Conservation (phyloP, 495 filamentous ascomycete genomes). For the Hypoxylon cercidicola region DNA sequence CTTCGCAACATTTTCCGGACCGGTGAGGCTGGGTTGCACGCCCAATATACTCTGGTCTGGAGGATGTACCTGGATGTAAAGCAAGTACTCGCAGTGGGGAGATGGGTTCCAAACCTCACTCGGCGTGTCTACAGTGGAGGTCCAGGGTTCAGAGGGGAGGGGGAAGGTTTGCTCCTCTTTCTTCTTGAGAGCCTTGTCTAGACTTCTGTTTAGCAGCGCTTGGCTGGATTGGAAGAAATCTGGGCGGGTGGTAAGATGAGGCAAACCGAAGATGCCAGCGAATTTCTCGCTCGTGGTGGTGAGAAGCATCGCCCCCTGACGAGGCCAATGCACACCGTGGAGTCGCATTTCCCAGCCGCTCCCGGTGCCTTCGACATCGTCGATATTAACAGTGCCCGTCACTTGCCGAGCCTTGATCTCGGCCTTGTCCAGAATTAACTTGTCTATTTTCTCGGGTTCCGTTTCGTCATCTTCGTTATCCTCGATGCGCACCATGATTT, state of each 20-base stretch:
- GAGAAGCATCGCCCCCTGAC: constrained; percentile 77
- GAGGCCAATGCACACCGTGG: constrained; percentile 84
- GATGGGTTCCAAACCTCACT: constrained; percentile 66
- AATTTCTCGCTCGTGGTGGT: constrained; percentile 94
- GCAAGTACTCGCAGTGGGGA: constrained; percentile 87
- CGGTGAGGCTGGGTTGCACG: constrained; percentile 39
- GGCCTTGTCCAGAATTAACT: constrained; percentile 32
- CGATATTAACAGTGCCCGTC: constrained; percentile 71
- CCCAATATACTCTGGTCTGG: constrained; percentile 56
- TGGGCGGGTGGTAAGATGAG: constrained; percentile 77
- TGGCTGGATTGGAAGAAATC: constrained; percentile 75
- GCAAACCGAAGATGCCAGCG: constrained; percentile 85
- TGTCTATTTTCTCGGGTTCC: constrained; percentile 41
- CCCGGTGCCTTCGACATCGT: constrained; percentile 72
- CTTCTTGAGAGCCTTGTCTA: constrained; percentile 71
- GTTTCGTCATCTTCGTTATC: constrained; percentile 55
- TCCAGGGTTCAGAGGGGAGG: constrained; percentile 65
- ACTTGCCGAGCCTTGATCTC: constrained; percentile 65
- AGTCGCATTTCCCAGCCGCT: constrained; percentile 79
- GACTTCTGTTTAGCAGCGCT: constrained; percentile 73
- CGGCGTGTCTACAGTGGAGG: constrained; percentile 65
- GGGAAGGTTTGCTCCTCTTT: constrained; percentile 62
- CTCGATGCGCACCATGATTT: constrained; percentile 61
- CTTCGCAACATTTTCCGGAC: constrained; percentile 47
- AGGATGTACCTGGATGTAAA: constrained; percentile 86